Conservation (phyloP, 1,284 basidiomycete genomes). For the Schizophyllum amplum region DNA sequence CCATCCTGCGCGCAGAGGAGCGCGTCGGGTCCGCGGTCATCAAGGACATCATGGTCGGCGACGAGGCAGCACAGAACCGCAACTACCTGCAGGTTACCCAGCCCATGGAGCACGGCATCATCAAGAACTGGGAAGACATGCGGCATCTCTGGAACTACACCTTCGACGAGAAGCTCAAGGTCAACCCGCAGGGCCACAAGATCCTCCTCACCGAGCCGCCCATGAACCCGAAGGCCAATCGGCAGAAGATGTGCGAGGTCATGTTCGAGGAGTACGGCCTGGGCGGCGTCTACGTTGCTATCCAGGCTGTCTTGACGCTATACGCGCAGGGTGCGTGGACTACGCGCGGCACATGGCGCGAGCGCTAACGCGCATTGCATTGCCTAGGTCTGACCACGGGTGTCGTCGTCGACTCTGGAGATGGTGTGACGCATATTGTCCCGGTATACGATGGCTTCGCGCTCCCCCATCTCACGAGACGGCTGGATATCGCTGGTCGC, state of each 20-base stretch:
- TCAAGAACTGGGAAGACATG: conserved; percentile 99
- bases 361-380: background rate
- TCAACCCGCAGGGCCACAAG: conserved; percentile 86
- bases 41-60: conserved; percentile 97
- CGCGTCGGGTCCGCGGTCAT: conserved; percentile 77
- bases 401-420: conserved; percentile 97
- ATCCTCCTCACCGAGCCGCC: conserved; percentile 97
- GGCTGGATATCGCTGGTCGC: conserved; percentile 95
- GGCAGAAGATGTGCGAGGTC: conserved; percentile 93
- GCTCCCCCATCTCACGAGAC: conserved; percentile 88
- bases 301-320: conserved; percentile 96
- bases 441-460: conserved; percentile 97
- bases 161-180: conserved; percentile 89
- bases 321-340: conserved; percentile 85
- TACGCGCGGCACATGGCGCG: background rate
- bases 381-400: conserved; percentile 87
- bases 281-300: conserved; percentile 93
- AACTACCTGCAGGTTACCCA: conserved; percentile 96
- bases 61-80: conserved; percentile 90
- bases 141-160: conserved; percentile 98
- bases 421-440: conserved; percentile 98
- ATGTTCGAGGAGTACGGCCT: conserved; percentile 99
- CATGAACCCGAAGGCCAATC: conserved; percentile 95
- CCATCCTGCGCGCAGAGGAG: conserved; percentile 96
- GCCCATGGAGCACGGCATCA: conserved; percentile 99